Evolutionary conservation across 2,329 filamentous ascomycete species (phyloP), one percentile per base, ranked within the genome.

Genomic region (Aspergillus novofumigatus): DNA sequence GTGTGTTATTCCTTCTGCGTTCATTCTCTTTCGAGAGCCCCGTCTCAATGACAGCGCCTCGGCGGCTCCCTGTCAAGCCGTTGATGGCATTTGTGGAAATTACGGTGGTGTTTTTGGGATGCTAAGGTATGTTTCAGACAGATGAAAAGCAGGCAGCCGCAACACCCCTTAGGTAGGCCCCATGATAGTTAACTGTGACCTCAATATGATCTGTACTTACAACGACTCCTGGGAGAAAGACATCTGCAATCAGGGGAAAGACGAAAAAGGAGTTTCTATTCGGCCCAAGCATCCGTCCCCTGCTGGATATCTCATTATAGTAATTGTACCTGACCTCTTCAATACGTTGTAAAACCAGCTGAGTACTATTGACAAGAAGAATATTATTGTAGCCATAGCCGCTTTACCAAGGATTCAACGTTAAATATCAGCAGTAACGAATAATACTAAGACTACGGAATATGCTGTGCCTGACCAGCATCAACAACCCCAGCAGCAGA

Each of bases 81-180:
- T 28, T 50, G 35, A 42, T 21, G 54, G 29, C 51, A 57, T 60
- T 55, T 53, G 53, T 54, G 60, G 57, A 64, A 54, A 65, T 65
- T 65, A 54, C 62, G 63, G 62, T 64, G 60, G 48, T 54, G 56
- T 54, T 28, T 42, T 52, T 56, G 54, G 61, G 58, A 50, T 51
- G 55, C 55, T 49, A n/a, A n/a, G n/a, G n/a, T n/a, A 53, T 54
- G 58, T 63, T 56, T 44, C 58, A 62, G 59, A 57, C 21, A 25
- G 23, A 47, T 47, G 21, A 47, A 26, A 25, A 14, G 7, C 32
- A 47, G 26, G 44, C 44, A 47, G 44, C 44, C 44, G 44, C 21
- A 47, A 47, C 23, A 7, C 25, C 44, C 21, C 23, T 47, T 25
- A 23, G 10, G 17, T 17, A 23, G 21, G 6, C 11, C n/a, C 21